phyloP scores from a whole-genome alignment of 257 asterid genomes.

The Scutellaria minor region DNA sequence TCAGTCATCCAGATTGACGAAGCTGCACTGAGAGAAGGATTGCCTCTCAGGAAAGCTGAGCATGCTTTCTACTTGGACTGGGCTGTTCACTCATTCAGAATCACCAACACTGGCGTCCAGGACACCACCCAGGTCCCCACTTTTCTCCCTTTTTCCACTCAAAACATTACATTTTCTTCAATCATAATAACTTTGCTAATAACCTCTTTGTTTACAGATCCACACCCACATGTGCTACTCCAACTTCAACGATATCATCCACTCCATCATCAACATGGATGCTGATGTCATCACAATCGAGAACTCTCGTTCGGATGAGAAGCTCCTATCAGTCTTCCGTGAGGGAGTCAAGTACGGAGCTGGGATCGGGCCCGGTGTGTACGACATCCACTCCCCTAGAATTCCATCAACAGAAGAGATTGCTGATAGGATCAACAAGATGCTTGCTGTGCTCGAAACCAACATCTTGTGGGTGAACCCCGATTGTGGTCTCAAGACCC shows the following conservation, averaged over 20 bases:
- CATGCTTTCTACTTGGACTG: conserved; percentile 93
- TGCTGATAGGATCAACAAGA: conserved; percentile 87
- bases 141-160: conserved; percentile 5
- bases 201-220: conserved; percentile 54
- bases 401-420: conserved; percentile 90
- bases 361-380: conserved; percentile 97
- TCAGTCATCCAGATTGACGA: conserved; percentile 93
- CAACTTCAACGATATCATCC: conserved; percentile 97
- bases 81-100: conserved; percentile 99
- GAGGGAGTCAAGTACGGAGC: conserved; percentile 97
- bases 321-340: conserved; percentile 94
- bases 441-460: conserved; percentile 96
- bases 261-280: conserved; percentile 95
- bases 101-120: conserved; percentile 78
- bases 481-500: conserved; percentile 97
- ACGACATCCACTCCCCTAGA: conserved; percentile 97
- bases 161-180: not conserved
- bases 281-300: conserved; percentile 98
- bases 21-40: conserved; percentile 94
- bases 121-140: conserved; percentile 89
- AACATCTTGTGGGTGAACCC: conserved; percentile 99
- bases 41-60: conserved; percentile 95
- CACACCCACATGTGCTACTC: conserved; percentile 99
- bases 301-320: conserved; percentile 98
- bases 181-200: not conserved